Evolutionary conservation across 2,329 filamentous ascomycete species (phyloP), one percentile per base, ranked within the genome.

Genomic region (Malbranchea zuffiana): DNA sequence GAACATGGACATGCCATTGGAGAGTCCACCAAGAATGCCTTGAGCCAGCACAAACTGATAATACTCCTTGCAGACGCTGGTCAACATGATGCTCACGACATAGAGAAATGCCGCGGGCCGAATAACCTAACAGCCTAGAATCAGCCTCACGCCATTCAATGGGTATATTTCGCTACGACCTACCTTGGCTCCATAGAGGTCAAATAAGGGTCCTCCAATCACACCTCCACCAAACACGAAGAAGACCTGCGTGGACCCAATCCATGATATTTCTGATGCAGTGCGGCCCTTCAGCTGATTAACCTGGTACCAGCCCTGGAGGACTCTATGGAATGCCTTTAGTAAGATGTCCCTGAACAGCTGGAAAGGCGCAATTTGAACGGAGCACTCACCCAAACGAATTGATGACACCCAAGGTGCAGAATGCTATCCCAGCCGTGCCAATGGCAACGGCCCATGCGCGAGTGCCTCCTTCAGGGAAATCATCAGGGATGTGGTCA

Each of bases 31-130:
- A 10, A 40, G 27, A 31, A 27, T 20, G 11, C 34, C 52, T 32
- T 57, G 50, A 2, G 49, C 50, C 1, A 58, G 51, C 21, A 74
- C 52, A 47, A 72, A 67, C 24, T 73, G 70, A 44, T 67, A 74
- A 50, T 71, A 74, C 38, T 70, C 47, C 0, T 59, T 68, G 36
- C 63, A 75, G 40, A 80, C 53, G 5, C 65, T 70, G 0, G 71
- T 64, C 73, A 79, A 77, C 72, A 80, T 78, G 4, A 80, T 49
- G 2, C 72, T 69, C 37, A 79, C 70, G 11, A 79, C 67, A 41
- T 74, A 44, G 0, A 41, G 17, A 3, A 42, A 3, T 2, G 40
- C 39, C 2, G 46, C 25, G 19, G 31, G 18, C 3, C 37, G 36
- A 15, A 50, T 44, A 6, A 47, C 33, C 46, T 50, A 37, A 18